Evolutionary conservation across 2,329 filamentous ascomycete species (phyloP).

Genomic region (Trichoderma simmonsii): DNA sequence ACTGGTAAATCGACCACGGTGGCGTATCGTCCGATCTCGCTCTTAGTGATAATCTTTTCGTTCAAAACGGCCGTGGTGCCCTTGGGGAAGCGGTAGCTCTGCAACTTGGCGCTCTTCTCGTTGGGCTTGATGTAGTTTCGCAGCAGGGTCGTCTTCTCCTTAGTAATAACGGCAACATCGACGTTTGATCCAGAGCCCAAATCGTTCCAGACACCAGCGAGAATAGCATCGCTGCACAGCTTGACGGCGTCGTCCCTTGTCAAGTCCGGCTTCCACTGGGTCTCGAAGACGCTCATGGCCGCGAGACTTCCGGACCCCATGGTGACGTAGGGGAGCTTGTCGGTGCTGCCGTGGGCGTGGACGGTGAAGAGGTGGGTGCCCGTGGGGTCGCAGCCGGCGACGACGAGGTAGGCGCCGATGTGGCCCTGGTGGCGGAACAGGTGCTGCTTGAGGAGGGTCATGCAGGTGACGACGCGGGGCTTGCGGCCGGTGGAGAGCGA

Average conservation of each 20-base stretch:
- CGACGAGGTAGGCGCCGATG: slow-evolving; percentile 96
- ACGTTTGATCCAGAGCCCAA: slow-evolving; percentile 96
- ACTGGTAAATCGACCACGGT: slow-evolving; percentile 81
- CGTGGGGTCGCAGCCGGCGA: slow-evolving; percentile 94
- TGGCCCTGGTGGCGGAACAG: slow-evolving; percentile 97
- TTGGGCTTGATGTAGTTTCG: slow-evolving; percentile 94
- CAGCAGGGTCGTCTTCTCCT: slow-evolving; percentile 90
- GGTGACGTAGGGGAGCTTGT: slow-evolving; percentile 98
- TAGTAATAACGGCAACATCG: slow-evolving; percentile 91
- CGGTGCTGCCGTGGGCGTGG: slow-evolving; percentile 95
- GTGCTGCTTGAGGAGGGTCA: slow-evolving; percentile 99
- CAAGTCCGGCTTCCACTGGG: slow-evolving; percentile 80
- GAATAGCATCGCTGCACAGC: slow-evolving; percentile 80
- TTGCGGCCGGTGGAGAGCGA: slow-evolving; percentile 93
- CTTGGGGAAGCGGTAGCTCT: slow-evolving; percentile 85
- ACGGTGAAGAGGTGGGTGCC: slow-evolving; percentile 96
- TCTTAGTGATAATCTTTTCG: slow-evolving; percentile 92
- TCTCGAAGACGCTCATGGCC: slow-evolving; percentile 98
- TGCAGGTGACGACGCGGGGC: slow-evolving; percentile 96
- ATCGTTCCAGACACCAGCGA: slow-evolving; percentile 98
- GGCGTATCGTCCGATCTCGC: slow-evolving; percentile 91
- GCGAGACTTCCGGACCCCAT: slow-evolving; percentile 97
- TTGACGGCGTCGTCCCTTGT: slow-evolving; percentile 78
- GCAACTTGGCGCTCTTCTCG: slow-evolving; percentile 82
- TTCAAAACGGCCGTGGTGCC: slow-evolving; percentile 96